Evolutionary conservation across 2,329 filamentous ascomycete species (phyloP).

Genomic region (Xylariaceae sp.): DNA sequence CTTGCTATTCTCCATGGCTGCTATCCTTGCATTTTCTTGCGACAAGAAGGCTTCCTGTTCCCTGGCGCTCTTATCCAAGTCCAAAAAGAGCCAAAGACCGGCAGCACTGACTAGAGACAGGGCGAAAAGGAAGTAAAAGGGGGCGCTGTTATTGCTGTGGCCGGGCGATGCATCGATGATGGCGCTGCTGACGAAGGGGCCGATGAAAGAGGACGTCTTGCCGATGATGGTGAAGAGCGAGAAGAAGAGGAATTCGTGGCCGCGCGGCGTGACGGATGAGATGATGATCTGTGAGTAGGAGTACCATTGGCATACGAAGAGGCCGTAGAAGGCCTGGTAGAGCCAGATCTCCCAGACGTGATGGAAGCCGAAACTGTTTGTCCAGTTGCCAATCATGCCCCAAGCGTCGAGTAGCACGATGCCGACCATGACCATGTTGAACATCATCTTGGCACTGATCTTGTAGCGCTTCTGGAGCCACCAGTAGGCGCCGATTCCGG

Average conservation of each 20-base stretch:
- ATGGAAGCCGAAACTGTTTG: conserved; percentile 40
- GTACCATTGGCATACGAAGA: conserved; percentile 66
- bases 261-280: conserved; percentile 60
- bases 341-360: conserved; percentile 43
- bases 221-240: conserved; percentile 63
- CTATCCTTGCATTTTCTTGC: conserved; percentile 29
- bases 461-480: conserved; percentile 53
- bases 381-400: conserved; percentile 46
- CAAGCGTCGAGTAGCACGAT: conserved; percentile 55
- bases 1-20: conserved; percentile 10
- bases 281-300: conserved; percentile 68
- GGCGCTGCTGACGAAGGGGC: conserved; percentile 61
- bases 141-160: conserved; percentile 51
- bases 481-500: conserved; percentile 60
- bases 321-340: conserved; percentile 53
- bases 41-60: conserved; percentile 55
- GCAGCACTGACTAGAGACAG: conserved; percentile 51
- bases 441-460: conserved; percentile 62
- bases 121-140: conserved; percentile 62
- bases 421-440: conserved; percentile 56
- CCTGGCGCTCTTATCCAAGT: conserved; percentile 53
- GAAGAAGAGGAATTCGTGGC: conserved; percentile 68
- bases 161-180: conserved; percentile 59
- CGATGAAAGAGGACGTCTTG: conserved; percentile 64
- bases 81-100: conserved; percentile 50